phyloP scores from a whole-genome alignment of 2,329 filamentous ascomycete species.

The Neofusicoccum sp. region DNA sequence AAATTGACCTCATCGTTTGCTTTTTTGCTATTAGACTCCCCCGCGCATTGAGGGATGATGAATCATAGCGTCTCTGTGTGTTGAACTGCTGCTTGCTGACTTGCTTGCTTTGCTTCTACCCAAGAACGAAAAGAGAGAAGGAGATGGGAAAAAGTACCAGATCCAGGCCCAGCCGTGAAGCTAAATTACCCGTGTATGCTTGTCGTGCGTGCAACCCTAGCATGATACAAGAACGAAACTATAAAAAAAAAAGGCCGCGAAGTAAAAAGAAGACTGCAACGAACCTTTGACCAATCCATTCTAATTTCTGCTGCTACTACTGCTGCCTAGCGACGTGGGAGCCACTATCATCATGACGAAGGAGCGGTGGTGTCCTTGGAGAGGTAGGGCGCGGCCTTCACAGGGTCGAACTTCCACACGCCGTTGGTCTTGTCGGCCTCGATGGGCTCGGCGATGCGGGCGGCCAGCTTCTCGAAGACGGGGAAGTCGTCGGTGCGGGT shows the following conservation, averaged over 20 bases:
- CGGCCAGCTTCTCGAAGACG: slow-evolving; percentile 49
- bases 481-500: slow-evolving; percentile 40
- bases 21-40: too few relatives aligned
- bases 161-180: not conserved
- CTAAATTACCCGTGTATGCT: not conserved
- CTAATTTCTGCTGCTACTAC: not conserved
- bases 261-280: not conserved
- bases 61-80: too few relatives aligned
- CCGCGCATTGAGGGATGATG: too few relatives aligned
- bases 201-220: not conserved
- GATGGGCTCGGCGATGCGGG: slow-evolving; percentile 45
- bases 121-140: not conserved
- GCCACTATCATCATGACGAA: not conserved
- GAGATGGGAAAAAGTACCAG: too few relatives aligned
- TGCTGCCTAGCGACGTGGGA: not conserved
- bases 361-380: slow-evolving; percentile 2
- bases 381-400: slow-evolving; percentile 38
- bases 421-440: slow-evolving; percentile 67
- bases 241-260: not conserved
- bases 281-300: not conserved
- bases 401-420: slow-evolving; percentile 66
- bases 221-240: not conserved
- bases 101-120: not conserved
- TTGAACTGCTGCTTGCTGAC: too few relatives aligned
- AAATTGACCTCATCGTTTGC: too few relatives aligned